Percentiles rank a stretch among this genome's conserved stretches.
Conservation (phyloP, 345 rosid species). For the Toxicodendron radicans region DNA sequence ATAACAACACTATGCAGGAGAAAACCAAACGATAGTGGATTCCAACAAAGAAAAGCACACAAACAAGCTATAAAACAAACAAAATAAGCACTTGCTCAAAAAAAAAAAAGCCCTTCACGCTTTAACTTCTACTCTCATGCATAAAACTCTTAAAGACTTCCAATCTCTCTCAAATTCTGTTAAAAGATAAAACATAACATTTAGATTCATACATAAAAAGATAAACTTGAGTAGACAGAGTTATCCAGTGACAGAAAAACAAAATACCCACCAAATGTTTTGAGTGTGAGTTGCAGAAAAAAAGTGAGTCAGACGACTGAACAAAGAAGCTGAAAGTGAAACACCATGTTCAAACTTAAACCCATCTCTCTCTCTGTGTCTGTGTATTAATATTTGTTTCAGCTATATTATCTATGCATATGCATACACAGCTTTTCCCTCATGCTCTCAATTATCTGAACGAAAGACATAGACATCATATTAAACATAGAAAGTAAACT, state of each 20-base stretch:
- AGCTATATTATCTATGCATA: not conserved
- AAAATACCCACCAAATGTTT: conserved; percentile 19
- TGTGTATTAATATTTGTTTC: not conserved
- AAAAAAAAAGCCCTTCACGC: not conserved
- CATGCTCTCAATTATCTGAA: conserved; percentile 6
- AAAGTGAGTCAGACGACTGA: not conserved
- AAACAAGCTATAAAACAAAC: not conserved
- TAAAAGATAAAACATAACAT: not conserved
- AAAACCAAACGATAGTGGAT: not conserved
- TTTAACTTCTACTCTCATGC: not conserved
- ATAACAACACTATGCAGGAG: not conserved
- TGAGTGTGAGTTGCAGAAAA: conserved; percentile 9
- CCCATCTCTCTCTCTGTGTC: not conserved
- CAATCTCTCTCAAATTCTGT: conserved; percentile 4
- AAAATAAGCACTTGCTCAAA: not conserved
- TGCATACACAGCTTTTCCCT: not conserved
- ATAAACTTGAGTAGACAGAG: not conserved
- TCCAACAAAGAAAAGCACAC: not conserved
- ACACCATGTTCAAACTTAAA: conserved; percentile 9
- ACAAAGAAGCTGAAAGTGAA: not conserved
- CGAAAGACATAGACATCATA: conserved; percentile 11
- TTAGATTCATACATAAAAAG: not conserved
- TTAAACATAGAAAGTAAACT: conserved; percentile 16
- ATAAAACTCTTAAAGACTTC: not conserved
- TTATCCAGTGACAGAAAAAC: not conserved